These are phyloP conservation scores for Remersonia thermophila DNA, from an alignment of 2,329 filamentous ascomycete genomes.

Conservation along the genomic window DNA sequence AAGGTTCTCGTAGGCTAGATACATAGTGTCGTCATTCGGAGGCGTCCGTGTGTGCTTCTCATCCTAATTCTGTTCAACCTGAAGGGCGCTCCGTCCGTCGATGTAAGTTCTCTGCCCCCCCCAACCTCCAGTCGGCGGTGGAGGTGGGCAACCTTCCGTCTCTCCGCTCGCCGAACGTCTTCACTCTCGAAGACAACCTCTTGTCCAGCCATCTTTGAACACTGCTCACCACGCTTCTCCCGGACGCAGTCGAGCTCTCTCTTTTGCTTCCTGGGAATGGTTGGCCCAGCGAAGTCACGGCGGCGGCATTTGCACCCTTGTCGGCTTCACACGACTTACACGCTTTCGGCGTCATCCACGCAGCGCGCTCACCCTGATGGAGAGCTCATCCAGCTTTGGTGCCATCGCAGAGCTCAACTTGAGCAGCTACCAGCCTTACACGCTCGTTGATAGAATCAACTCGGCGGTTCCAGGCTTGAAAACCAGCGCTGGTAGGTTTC, in stretches of 20 bases:
- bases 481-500: slow-evolving; percentile 41
- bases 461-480: slow-evolving; percentile 45
- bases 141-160: too few relatives aligned
- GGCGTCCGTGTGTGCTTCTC: slow-evolving; percentile 5
- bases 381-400: slow-evolving; percentile 24
- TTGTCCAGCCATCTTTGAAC: too few relatives aligned
- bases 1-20: too few relatives aligned
- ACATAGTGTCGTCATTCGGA: slow-evolving; percentile 7
- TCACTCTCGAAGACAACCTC: too few relatives aligned
- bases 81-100: too few relatives aligned
- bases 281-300: slow-evolving; percentile 5
- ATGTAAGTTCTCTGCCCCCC: too few relatives aligned
- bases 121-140: too few relatives aligned
- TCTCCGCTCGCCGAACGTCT: too few relatives aligned
- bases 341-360: neutral
- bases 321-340: neutral
- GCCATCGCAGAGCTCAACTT: slow-evolving; percentile 38
- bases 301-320: slow-evolving; percentile 3
- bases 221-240: too few relatives aligned
- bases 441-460: slow-evolving; percentile 42
- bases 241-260: too few relatives aligned
- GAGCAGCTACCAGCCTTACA: slow-evolving; percentile 33
- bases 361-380: slow-evolving; percentile 22
- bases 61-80: neutral
- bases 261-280: too few relatives aligned